Conservation (phyloP, 257 asterid species). For the Leonotis leonurus region DNA sequence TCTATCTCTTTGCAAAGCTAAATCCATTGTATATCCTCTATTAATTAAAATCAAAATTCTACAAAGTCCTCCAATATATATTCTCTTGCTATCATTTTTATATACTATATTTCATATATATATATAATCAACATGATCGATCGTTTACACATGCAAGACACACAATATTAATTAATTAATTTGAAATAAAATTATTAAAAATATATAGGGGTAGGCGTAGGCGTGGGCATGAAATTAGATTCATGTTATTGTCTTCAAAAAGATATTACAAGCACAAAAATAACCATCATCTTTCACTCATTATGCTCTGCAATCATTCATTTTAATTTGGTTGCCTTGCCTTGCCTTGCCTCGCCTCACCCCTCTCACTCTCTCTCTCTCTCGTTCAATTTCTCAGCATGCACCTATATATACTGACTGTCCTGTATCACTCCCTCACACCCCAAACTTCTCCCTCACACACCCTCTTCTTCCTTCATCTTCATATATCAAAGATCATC, state of each 20-base stretch:
- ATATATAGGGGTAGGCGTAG: slow-evolving; percentile 12
- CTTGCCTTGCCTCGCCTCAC: no score
- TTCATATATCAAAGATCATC: no score
- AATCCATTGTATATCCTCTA: slow-evolving; percentile 4
- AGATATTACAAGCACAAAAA: slow-evolving; percentile 36
- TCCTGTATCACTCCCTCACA: slow-evolving; percentile 55
- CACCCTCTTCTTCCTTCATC: no score
- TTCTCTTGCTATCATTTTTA: no score
- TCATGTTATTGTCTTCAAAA: slow-evolving; percentile 46
- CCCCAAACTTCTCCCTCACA: slow-evolving; percentile 29
- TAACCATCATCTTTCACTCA: slow-evolving; percentile 80
- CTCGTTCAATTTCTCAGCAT: no score
- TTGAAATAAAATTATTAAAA: not conserved
- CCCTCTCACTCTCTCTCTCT: not conserved
- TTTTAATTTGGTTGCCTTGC: slow-evolving; percentile 75
- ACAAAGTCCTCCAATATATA: not conserved
- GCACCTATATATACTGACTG: slow-evolving; percentile 36
- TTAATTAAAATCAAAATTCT: not conserved
- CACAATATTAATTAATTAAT: no score
- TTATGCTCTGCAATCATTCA: slow-evolving; percentile 76
- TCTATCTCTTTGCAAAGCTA: slow-evolving; percentile 3
- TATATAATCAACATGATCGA: no score
- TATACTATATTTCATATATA: no score
- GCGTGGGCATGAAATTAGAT: slow-evolving; percentile 48
- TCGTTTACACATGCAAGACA: no score